phyloP scores from a whole-genome alignment of 202 grass and related monocot genomes.

The Alloteropsis angusta region DNA sequence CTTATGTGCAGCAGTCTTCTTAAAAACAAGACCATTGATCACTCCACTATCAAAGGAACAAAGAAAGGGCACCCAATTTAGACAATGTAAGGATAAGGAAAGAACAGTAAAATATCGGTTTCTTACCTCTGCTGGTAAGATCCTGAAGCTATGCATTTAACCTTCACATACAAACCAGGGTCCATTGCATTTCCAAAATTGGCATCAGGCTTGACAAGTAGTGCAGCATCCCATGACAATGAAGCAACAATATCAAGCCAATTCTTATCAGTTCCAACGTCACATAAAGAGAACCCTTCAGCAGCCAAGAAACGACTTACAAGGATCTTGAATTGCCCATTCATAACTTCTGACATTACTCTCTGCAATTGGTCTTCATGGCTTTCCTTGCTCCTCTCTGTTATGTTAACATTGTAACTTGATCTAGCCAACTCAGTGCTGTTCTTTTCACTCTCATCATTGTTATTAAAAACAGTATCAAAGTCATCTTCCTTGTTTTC shows the following conservation, averaged over 20 bases:
- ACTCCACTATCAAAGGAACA: conserved; percentile 67
- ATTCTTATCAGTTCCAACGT: conserved; percentile 33
- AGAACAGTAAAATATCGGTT: conserved; percentile 1
- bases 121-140: conserved; percentile 61
- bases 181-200: conserved; percentile 89
- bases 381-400: conserved; percentile 31
- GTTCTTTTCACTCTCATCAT: conserved; percentile 29
- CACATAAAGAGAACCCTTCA: conserved; percentile 50
- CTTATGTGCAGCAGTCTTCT: conserved; percentile 89
- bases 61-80: conserved; percentile 21
- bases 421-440: conserved; percentile 13
- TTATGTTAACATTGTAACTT: conserved; percentile 27
- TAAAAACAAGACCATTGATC: conserved; percentile 92
- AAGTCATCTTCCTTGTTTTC: conserved; percentile 45
- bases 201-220: conserved; percentile 71
- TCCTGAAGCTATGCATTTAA: conserved; percentile 85
- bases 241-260: conserved; percentile 73
- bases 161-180: conserved; percentile 81
- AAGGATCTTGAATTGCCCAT: conserved; percentile 75
- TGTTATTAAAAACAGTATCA: conserved; percentile 27
- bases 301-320: conserved; percentile 72
- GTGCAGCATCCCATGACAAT: conserved; percentile 79
- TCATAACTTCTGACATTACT: conserved; percentile 93
- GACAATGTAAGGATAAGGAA: conserved; percentile 8
- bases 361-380: conserved; percentile 52